phyloP scores from a whole-genome alignment of 2,329 filamentous ascomycete species.

The Blastomyces parvus region DNA sequence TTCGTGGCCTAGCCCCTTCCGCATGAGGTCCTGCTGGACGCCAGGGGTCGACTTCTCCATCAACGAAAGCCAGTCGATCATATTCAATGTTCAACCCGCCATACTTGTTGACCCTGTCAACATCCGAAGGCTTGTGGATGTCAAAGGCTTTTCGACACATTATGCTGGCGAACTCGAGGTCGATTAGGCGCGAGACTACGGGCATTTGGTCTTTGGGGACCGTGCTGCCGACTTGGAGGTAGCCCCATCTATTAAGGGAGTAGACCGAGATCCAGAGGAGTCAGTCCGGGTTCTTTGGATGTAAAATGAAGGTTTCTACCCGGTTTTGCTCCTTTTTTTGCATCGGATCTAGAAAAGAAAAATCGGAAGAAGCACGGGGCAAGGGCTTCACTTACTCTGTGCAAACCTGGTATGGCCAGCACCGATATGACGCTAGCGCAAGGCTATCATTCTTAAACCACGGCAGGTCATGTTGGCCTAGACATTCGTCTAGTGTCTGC shows the following conservation, averaged over 20 bases:
- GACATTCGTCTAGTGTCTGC: conserved; percentile 44
- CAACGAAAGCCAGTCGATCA: conserved; percentile 65
- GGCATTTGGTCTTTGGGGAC: conserved; percentile 56
- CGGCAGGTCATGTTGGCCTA: conserved; percentile 39
- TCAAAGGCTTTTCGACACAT: conserved; percentile 62
- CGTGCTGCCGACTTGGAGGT: conserved; percentile 62
- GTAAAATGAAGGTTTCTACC: not conserved
- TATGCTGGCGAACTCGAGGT: conserved; percentile 51
- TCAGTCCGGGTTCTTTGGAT: not conserved
- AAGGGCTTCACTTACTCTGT: conserved; percentile 26
- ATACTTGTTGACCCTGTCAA: conserved; percentile 62
- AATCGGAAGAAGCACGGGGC: not conserved
- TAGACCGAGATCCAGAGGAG: not conserved
- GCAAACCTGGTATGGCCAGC: conserved; percentile 52
- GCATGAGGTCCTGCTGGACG: conserved; percentile 62
- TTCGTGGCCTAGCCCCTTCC: conserved; percentile 47
- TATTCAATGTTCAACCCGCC: conserved; percentile 66
- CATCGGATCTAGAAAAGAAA: not conserved
- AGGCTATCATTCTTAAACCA: conserved; percentile 39
- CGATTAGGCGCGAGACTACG: conserved; percentile 60
- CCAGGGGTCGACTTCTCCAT: conserved; percentile 75
- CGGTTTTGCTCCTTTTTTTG: not conserved
- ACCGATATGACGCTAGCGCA: conserved; percentile 34
- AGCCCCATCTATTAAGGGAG: conserved; percentile 56
- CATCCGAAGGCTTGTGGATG: conserved; percentile 53